Base-by-base conservation (phyloP, 2,329 filamentous ascomycete genomes). In the Cadophora gregata region DNA sequence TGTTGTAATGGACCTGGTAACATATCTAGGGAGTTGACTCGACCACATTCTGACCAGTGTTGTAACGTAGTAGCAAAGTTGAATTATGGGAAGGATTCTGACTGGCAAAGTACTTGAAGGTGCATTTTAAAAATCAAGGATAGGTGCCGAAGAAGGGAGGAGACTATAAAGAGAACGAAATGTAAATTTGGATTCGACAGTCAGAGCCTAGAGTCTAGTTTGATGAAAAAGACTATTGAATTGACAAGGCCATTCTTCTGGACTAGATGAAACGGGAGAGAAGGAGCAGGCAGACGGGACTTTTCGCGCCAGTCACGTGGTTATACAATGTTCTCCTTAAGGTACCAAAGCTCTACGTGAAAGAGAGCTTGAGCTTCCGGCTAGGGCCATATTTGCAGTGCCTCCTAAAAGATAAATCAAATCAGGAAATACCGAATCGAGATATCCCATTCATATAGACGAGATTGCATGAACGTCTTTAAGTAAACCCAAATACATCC, bases 291-390 rank as follows among this genome's bases (percentile, higher is more conserved):
- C 33, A 36, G 8, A 36, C 33, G 8, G 8, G 9, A 36, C 9
- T 2, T n/a, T 36, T 36, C 33, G 33, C 7, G 33, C 9, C 33
- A 36, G 33, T 36, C 33, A 36, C 33, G 33, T 36, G 33, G 33
- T 2, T 36, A 2, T 10, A 4, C 33, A 36, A 36, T 36, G 9
- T 36, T 14, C 14, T 36, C 14, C 33, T 14, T 36, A 14, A 2
- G 9, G 33, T 36, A 14, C 38, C 38, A 42, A 55, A 59, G 50
- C 62, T 66, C 51, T 24, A 63, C 51, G 62, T 63, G 27, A 14
- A 58, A 63, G 59, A 50, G n/a, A 59, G 31, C 25, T 67, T 29
- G 45, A 62, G 24, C 36, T 61, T 62, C 45, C 16, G 14, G 45
- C n/a, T 53, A 12, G 1, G 7, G 19, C 60, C 59, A 60, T 55